These are phyloP conservation scores for Eremothecium sinecaudum DNA, from an alignment of 1,139 yeast genomes.

Conservation along the genomic window DNA sequence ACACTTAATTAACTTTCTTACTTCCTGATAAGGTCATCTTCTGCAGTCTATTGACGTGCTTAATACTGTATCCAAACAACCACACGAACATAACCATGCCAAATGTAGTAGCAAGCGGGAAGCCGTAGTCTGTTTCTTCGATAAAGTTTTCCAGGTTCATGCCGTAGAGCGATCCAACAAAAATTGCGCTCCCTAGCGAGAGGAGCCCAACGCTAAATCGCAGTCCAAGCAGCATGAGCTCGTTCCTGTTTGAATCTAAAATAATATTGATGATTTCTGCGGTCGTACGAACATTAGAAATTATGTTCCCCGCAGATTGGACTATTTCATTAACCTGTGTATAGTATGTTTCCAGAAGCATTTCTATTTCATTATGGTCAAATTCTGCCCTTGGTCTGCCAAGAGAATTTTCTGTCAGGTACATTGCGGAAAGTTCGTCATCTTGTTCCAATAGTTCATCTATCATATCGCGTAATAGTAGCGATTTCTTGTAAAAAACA, in stretches of 20 bases:
- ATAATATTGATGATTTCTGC: constrained; percentile 76
- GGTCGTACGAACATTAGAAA: constrained; percentile 65
- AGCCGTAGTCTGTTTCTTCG: constrained; percentile 54
- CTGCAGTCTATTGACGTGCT: constrained; percentile 35
- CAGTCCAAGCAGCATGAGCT: constrained; percentile 63
- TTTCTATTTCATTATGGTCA: constrained; percentile 62
- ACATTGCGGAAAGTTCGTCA: constrained; percentile 63
- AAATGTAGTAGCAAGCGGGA: constrained; percentile 34
- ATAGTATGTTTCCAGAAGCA: constrained; percentile 65
- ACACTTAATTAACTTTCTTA: neutral
- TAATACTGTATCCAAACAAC: constrained; percentile 34
- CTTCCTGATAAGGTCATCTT: constrained; percentile 17
- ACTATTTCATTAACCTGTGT: constrained; percentile 74
- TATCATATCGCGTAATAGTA: constrained; percentile 70
- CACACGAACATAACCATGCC: constrained; percentile 20
- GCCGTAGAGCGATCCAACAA: constrained; percentile 70
- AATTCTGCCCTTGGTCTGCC: constrained; percentile 21
- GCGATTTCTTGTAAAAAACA: constrained; percentile 75
- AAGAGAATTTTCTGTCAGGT: constrained; percentile 40
- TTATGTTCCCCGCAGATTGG: constrained; percentile 62
- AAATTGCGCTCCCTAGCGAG: constrained; percentile 48
- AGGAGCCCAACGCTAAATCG: constrained; percentile 59
- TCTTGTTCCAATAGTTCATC: constrained; percentile 85
- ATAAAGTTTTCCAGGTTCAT: constrained; percentile 73
- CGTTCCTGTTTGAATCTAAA: constrained; percentile 69